Base-by-base conservation (phyloP, 1,139 yeast species). In the Kodamaea ohmeri region DNA sequence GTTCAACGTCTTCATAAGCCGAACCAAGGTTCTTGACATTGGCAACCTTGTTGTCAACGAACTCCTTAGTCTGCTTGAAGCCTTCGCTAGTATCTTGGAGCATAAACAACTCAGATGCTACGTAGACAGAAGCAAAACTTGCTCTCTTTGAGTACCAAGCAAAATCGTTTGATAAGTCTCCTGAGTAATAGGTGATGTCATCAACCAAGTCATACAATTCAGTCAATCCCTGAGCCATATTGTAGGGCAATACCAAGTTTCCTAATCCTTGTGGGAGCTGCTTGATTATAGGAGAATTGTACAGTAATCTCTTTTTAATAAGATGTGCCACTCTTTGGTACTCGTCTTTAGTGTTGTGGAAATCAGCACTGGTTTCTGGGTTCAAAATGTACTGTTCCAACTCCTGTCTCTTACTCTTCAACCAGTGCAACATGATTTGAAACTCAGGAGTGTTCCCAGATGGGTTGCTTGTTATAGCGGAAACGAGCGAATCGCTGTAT, bases 101-200 rank as follows among this genome's bases (percentile, higher is more conserved):
- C 95, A 84, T 86, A 64, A 76, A 87, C 45, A 88, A 64, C 57
- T 92, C 97, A 27, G 82, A 58, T 25, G 83, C 72, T 1, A 85
- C 84, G 55, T 85, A 88, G 4, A 85, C 74, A 1, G 84, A 70
- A 14, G 88, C 73, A 20, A 90, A 58, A 4, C 86, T 74, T 19
- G 82, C 65, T 48, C 97, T 70, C 56, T 89, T 86, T n/a, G 95
- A 68, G 58, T 92, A 92, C 98, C 98, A 92, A 2, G 87, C 83
- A 58, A 86, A 82, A 58, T 88, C 96, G 43, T 83, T 77, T n/a
- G 94, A 78, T 38, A 70, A 63, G 55, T 90, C 97, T 3, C 90
- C 94, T 0, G 95, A 80, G 50, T 79, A 79, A 59, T 65, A 88
- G 37, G 88, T 78, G 46, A 92, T 71, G 55, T 92, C 97, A 59